These are phyloP conservation scores for Trametes coccinea DNA, from an alignment of 768 basidiomycete genomes.

Conservation along the genomic window DNA sequence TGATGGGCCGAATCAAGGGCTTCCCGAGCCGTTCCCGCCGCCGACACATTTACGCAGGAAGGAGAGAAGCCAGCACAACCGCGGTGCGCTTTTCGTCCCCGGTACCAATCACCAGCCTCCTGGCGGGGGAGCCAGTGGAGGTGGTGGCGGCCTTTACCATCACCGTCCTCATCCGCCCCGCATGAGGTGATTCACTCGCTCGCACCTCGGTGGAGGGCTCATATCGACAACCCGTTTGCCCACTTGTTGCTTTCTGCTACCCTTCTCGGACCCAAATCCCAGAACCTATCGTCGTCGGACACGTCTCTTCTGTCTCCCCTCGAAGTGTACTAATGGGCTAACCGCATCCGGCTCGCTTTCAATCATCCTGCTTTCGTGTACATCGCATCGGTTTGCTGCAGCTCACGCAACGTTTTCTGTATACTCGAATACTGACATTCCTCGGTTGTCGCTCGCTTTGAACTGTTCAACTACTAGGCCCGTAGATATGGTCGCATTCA, in stretches of 20 bases:
- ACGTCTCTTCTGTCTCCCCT: neutral
- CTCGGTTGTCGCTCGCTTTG: neutral
- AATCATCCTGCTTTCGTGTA: neutral
- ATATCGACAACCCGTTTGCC: neutral
- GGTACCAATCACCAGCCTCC: constrained; percentile 19
- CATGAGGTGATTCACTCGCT: neutral
- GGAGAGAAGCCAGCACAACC: constrained; percentile 79
- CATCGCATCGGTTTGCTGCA: neutral
- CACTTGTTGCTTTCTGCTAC: neutral
- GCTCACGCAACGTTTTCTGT: neutral
- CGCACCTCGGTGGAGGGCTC: neutral
- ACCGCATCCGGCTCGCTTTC: neutral
- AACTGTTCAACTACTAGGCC: neutral
- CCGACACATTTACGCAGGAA: constrained; percentile 81
- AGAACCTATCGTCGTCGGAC: neutral
- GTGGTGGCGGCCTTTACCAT: constrained; percentile 17
- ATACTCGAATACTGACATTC: constrained; percentile 1
- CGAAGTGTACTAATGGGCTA: constrained; percentile 6
- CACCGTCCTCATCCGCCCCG: constrained; percentile 20
- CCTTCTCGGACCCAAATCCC: neutral
- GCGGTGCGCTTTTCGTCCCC: constrained; percentile 65
- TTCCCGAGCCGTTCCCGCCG: constrained; percentile 78
- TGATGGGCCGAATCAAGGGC: constrained; percentile 69
- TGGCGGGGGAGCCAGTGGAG: neutral
- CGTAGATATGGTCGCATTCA: too few species aligned